Conservation (phyloP, 495 filamentous ascomycete genomes). For the Geoglossum glabrum region DNA sequence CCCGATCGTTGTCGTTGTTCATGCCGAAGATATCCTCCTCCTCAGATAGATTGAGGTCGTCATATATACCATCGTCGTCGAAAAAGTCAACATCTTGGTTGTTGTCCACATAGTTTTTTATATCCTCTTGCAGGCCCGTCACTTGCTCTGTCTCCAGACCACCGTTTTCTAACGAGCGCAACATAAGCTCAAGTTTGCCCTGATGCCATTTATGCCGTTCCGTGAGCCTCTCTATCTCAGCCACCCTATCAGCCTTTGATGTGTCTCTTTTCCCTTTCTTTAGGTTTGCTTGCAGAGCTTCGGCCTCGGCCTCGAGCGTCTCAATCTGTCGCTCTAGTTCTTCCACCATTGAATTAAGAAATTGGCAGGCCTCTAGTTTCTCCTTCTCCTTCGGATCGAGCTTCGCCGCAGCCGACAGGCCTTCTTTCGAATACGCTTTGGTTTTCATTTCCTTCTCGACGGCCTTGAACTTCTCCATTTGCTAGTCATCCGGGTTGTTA, state of each 20-base stretch:
- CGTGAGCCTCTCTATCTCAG: conserved; percentile 60
- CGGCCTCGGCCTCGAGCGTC: conserved; percentile 73
- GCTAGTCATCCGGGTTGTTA: conserved; percentile 29
- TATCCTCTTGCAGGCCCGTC: conserved; percentile 68
- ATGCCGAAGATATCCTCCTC: conserved; percentile 75
- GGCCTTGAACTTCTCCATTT: conserved; percentile 99
- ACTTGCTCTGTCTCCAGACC: conserved; percentile 73
- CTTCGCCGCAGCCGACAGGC: conserved; percentile 71
- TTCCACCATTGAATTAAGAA: conserved; percentile 72
- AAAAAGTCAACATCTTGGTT: conserved; percentile 73
- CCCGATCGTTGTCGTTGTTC: conserved; percentile 58
- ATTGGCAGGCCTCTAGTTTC: conserved; percentile 68
- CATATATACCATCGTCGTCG: conserved; percentile 88
- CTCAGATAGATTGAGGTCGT: conserved; percentile 78
- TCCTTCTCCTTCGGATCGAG: conserved; percentile 90
- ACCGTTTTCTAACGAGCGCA: conserved; percentile 80
- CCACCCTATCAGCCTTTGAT: conserved; percentile 65
- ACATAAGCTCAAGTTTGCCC: conserved; percentile 74
- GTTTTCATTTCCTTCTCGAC: conserved; percentile 99
- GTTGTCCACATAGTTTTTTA: conserved; percentile 85
- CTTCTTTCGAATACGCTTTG: conserved; percentile 97
- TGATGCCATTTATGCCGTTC: conserved; percentile 96
- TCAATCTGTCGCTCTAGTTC: conserved; percentile 88
- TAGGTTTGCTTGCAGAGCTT: conserved; percentile 64
- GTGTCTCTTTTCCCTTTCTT: conserved; percentile 85